Conservation (phyloP, 371 early-diverging fungal species). For the Apophysomyces trapeziformis region DNA sequence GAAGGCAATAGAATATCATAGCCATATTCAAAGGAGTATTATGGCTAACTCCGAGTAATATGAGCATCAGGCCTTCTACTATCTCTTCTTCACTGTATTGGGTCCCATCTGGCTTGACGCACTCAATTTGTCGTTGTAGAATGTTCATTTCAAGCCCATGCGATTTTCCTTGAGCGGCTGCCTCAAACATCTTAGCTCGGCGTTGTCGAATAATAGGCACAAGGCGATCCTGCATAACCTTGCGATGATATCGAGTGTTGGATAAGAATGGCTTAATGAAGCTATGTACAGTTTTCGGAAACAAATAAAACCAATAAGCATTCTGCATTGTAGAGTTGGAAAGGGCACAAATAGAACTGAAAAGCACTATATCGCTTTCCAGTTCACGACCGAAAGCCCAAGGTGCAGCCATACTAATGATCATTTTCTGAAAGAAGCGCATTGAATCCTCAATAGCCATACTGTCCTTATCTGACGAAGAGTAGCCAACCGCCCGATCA, state of each 20-base stretch:
- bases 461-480: slow-evolving; percentile 11
- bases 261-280: slow-evolving; percentile 31
- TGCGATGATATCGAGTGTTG: slow-evolving; percentile 22
- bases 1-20: slow-evolving; percentile 35
- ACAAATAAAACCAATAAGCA: slow-evolving; percentile 20
- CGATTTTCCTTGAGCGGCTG: slow-evolving; percentile 5
- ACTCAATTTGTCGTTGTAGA: slow-evolving; percentile 32
- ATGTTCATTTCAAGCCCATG: slow-evolving; percentile 19
- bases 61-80: slow-evolving; percentile 26
- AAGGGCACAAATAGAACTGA: slow-evolving; percentile 38
- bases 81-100: slow-evolving; percentile 22
- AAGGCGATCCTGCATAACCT: slow-evolving; percentile 32
- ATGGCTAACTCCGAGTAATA: slow-evolving; percentile 46
- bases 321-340: slow-evolving; percentile 35
- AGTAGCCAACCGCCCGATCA: slow-evolving; percentile 17
- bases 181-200: slow-evolving; percentile 13
- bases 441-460: slow-evolving; percentile 16
- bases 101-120: slow-evolving; percentile 24
- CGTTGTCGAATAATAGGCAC: slow-evolving; percentile 23
- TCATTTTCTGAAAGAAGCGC: slow-evolving; percentile 31
- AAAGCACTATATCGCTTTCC: slow-evolving; percentile 24
- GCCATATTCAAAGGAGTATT: slow-evolving; percentile 35
- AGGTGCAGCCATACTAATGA: slow-evolving; percentile 44
- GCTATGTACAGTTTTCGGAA: slow-evolving; percentile 27
- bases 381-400: slow-evolving; percentile 35